Evolutionary conservation across 169 alveolate genomes (phyloP), one percentile per base, ranked within the genome.

Genomic region (Eimeria necatrix): DNA sequence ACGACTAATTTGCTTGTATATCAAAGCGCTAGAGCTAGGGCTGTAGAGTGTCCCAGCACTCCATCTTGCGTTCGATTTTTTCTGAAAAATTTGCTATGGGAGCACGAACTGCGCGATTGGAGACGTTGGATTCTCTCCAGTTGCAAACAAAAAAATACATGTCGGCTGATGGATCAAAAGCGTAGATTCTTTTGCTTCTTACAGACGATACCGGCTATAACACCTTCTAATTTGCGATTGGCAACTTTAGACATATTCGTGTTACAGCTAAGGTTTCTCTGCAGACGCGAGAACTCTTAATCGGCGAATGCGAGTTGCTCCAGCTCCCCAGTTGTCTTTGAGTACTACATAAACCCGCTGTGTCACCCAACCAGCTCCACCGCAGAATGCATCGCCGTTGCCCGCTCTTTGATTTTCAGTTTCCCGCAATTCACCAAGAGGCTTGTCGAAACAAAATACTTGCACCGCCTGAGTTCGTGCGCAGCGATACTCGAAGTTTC

Each of bases 401-500:
- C 20, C 10, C 12, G 59, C 18, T 9, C 20, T 26, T 78, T 49
- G 56, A 0, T 20, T 32, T 18, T 24, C 48, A 20, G 60, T 53
- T 12, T 46, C 18, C 46, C 41, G 16, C 7, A 41, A n/a, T n/a
- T 1, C 22, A 53, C 60, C 60, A 83, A 20, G 46, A 0, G 76
- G 78, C 1, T 3, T 14, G 24, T 59, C 46, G 3, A 83, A 16
- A 32, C 91, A 83, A 0, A 83, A 83, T 5, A 83, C 91, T 59
- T 83, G 91, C 9, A 83, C 18, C 6, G 91, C 74, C 9, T n/a
- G 5, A 24, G 12, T 3, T 2, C 16, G 7, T 48, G 26, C 3
- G 59, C 91, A 83, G 24, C 78, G 91, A 49, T 83, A 26, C 41
- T 83, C 91, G 56, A 83, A 83, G n/a, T 78, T 26, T 48, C 91